Evolutionary conservation across 1,284 basidiomycete species (phyloP).

Genomic region (Heterobasidion irregulare): DNA sequence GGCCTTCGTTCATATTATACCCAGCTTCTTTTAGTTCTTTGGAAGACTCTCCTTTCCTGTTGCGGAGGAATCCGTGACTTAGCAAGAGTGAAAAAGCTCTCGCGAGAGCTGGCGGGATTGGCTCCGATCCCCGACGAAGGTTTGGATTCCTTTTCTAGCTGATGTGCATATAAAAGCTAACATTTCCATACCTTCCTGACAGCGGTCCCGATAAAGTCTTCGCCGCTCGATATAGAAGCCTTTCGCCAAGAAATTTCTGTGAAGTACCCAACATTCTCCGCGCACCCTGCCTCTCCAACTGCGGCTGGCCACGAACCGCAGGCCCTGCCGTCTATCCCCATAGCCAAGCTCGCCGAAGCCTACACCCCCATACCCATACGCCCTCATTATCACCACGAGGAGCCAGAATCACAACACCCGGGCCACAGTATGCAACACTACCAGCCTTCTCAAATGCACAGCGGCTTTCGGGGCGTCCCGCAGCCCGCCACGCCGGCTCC

Average conservation of each 20-base stretch:
- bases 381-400: conserved; percentile 85
- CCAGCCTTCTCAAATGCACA: conserved; percentile 24
- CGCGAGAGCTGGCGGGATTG: conserved; percentile 76
- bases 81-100: conserved; percentile 74
- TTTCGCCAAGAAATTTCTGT: conserved; percentile 86
- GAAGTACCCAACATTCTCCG: conserved; percentile 89
- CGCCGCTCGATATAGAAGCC: conserved; percentile 80
- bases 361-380: conserved; percentile 90
- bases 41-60: conserved; percentile 92
- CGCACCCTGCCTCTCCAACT: conserved; percentile 28
- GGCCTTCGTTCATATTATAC: conserved; percentile 5
- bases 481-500: conserved; percentile 84
- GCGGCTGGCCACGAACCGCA: conserved; percentile 26
- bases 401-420: conserved; percentile 39
- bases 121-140: conserved; percentile 58
- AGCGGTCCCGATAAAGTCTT: conserved; percentile 67
- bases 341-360: conserved; percentile 76
- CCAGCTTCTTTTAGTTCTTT: conserved; percentile 88
- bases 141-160: conserved; percentile 15
- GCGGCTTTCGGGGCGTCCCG: conserved; percentile 41
- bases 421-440: conserved; percentile 23
- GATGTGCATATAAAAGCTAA: background rate
- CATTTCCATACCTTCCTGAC: conserved; percentile 3
- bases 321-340: conserved; percentile 25
- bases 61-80: conserved; percentile 90